A percentile compares a stretch with the other conserved stretches of the same genome.
Evolutionary conservation across 208 protist genomes (phyloP).

Genomic region (Leptomonas seymouri): DNA sequence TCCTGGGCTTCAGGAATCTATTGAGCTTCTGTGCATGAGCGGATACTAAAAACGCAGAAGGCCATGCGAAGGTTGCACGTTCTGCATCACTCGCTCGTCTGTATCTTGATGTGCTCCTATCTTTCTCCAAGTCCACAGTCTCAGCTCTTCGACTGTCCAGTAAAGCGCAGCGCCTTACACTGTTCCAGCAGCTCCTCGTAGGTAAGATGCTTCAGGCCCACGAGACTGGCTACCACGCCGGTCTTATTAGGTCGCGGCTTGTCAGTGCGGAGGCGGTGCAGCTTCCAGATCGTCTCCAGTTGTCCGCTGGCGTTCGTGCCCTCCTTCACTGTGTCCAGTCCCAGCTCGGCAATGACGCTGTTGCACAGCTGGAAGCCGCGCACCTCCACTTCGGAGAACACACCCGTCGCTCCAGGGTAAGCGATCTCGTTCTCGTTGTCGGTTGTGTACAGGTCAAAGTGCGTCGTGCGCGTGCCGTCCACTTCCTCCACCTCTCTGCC

Average conservation of each 20-base stretch:
- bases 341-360: constrained; percentile 70
- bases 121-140: background rate
- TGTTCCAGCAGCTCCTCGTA: constrained; percentile 63
- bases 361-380: constrained; percentile 48
- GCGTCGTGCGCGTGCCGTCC: constrained; percentile 25
- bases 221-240: constrained; percentile 68
- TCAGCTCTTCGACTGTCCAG: constrained; percentile 11
- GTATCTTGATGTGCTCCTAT: background rate
- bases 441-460: constrained; percentile 71
- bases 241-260: constrained; percentile 81
- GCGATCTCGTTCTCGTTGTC: constrained; percentile 43
- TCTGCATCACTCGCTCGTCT: too few species aligned
- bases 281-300: constrained; percentile 55
- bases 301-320: constrained; percentile 1
- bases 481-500: constrained; percentile 21
- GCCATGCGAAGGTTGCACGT: too few species aligned
- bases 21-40: too few species aligned
- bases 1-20: too few species aligned
- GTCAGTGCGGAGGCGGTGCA: constrained; percentile 64
- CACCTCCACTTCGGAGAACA: constrained; percentile 55
- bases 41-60: too few species aligned
- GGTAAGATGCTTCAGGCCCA: constrained; percentile 69
- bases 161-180: constrained; percentile 32
- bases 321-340: constrained; percentile 19
- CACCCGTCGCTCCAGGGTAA: constrained; percentile 51